Evolutionary conservation across 768 basidiomycete species (phyloP), one percentile per base, ranked within the genome.

Genomic region (Mycena metata): DNA sequence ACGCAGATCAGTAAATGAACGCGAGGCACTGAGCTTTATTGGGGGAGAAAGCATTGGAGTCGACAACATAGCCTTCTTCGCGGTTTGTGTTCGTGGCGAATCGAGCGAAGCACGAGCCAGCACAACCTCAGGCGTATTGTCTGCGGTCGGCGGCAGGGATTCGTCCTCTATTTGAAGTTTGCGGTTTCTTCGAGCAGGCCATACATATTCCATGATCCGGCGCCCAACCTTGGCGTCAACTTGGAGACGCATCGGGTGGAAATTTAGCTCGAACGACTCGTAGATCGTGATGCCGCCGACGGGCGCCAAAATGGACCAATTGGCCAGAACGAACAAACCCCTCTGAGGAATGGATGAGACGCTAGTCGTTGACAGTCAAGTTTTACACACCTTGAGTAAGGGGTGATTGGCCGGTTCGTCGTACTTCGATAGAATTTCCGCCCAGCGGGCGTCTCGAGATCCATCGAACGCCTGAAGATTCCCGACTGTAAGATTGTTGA

Each of bases 281-380:
- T 95, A 91, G 69, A 98, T 94, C 2, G 91, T 88, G 71, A 99
- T 98, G 15, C 96, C 96, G 21, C 96, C 96, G 24, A 98, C 96
- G 17, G 96, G 94, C 1, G 95, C 88, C n/a, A 95, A 82, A 26
- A 93, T 86, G 5, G 85, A 89, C 96, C 96, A 97, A 62, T 90
- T 88, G 2, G 91, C 91, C 1, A 89, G 82, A 21, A 91, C 83
- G 77, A 97, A 96, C 24, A 95, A 78, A 17, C 91, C 89, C 66
- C 85, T 84, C 91, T 94, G 70, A 17, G 72, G 12, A 71, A 19
- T 60, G 51, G 75, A 50, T 72, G 43, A 64, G 36, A 50, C 19
- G 15, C 56, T 46, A 66, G 46, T 61, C 19, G 33, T 9, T 21
- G n/a, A 17, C 2, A 58, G 24, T 19, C 51, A 23, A 26, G 16